These are phyloP conservation scores for Entonaema liquescens DNA, from an alignment of 495 filamentous ascomycete genomes.

Conservation along the genomic window DNA sequence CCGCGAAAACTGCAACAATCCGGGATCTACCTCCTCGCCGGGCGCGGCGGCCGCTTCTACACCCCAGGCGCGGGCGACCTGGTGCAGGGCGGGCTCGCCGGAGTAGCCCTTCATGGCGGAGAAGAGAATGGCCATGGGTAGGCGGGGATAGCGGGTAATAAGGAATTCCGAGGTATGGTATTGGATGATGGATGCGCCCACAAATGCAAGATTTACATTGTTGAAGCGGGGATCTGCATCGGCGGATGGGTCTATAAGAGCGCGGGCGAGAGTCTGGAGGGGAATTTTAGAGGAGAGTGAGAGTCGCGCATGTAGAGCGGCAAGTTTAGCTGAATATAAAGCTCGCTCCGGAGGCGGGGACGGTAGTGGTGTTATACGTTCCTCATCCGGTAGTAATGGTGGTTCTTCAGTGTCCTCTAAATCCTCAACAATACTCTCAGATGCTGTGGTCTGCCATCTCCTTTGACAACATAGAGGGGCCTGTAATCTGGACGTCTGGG, in stretches of 20 bases:
- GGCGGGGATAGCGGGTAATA: slow-evolving; percentile 84
- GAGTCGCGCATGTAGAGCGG: slow-evolving; percentile 91
- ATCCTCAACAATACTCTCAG: slow-evolving; percentile 24
- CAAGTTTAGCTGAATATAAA: slow-evolving; percentile 84
- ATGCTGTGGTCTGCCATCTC: slow-evolving; percentile 46
- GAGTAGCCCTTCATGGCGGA: slow-evolving; percentile 84
- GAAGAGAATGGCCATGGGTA: slow-evolving; percentile 83
- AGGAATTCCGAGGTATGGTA: slow-evolving; percentile 90
- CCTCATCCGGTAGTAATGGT: not conserved
- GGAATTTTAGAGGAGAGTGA: slow-evolving; percentile 83
- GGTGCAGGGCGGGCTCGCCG: slow-evolving; percentile 72
- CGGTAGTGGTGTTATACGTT: slow-evolving; percentile 49
- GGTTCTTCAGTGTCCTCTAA: not conserved
- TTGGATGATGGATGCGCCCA: slow-evolving; percentile 83
- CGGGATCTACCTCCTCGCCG: slow-evolving; percentile 90
- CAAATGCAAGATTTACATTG: slow-evolving; percentile 79
- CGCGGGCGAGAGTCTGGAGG: slow-evolving; percentile 82
- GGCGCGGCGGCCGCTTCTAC: slow-evolving; percentile 83
- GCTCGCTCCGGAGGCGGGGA: slow-evolving; percentile 76
- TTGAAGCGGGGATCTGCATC: slow-evolving; percentile 79
- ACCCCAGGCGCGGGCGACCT: slow-evolving; percentile 85
- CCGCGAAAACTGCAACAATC: slow-evolving; percentile 82
- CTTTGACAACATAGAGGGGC: slow-evolving; percentile 34
- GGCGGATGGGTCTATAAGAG: slow-evolving; percentile 84
- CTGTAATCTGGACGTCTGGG: slow-evolving; percentile 39